Base-by-base conservation (phyloP, 768 basidiomycete genomes). In the Leucogyrophana mollusca region DNA sequence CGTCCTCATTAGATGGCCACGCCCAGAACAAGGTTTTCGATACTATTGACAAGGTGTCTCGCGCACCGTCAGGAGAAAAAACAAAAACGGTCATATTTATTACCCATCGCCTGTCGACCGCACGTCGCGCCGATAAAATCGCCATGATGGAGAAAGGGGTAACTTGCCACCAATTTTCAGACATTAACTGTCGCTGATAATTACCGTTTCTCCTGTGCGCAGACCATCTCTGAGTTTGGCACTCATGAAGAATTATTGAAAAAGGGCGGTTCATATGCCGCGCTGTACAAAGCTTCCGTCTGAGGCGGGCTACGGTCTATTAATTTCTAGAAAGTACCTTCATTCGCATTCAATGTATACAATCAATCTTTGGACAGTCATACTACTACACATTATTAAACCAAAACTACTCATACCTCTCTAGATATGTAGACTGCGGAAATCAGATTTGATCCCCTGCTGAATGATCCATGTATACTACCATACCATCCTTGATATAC, bases 101-200 rank as follows among this genome's bases (percentile, higher is more conserved):
- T 57, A 91, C 90, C 5, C 90, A 92, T 67, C 79, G 87, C 50
- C 76, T 92, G 48, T 82, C 85, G 20, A 87, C 85, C 36, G 88
- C 89, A 16, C 83, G 87, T 3, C 80, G 86, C 34, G 90, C 90
- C 51, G 87, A 92, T 69, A 90, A 89, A 67, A 79, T 90, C 53
- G 88, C 86, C 34, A 86, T 90, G 82, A 88, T 90, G 85, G 84
- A 90, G 56, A 76, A 77, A 56, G 88, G 88, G 46, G 75, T 77
- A 53, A 50, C 74, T 72, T n/a, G 51, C 41, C 49, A 16, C 36
- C 47, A 35, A 39, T 50, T 52, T 46, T 39, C 46, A 23, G 13
- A 25, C 17, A 39, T 52, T 60, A 30, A 13, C 27, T 13, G 27
- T 30, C 34, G 21, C 27, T 47, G 23, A 21, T 37, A 52, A 61